Evolutionary conservation across 768 basidiomycete genomes (phyloP).

Genomic region (Tricholoma sp.): DNA sequence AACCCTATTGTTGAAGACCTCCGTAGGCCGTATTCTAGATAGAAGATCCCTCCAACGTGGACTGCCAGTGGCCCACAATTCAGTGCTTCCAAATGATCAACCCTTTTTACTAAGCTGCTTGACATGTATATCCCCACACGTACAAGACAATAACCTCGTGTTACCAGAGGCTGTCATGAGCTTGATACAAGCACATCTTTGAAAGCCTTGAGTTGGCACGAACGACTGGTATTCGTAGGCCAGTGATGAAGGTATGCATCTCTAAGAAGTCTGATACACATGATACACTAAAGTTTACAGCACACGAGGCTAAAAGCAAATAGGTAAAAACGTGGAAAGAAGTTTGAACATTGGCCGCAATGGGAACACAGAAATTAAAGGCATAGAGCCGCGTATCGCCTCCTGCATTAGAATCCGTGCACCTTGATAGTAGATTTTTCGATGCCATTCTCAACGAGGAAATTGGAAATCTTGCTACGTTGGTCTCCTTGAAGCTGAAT

Average conservation of each 20-base stretch:
- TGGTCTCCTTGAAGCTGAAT: conserved; percentile 99
- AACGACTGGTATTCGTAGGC: too few relatives aligned
- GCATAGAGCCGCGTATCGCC: not conserved
- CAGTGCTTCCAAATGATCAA: too few relatives aligned
- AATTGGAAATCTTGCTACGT: conserved; percentile 81
- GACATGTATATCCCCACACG: too few relatives aligned
- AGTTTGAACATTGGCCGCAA: not conserved
- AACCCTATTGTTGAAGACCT: not conserved
- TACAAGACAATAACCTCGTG: too few relatives aligned
- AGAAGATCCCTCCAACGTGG: too few relatives aligned
- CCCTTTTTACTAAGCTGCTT: too few relatives aligned
- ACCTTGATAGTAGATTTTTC: conserved; percentile 76
- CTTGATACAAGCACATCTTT: too few relatives aligned
- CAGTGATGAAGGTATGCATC: not conserved
- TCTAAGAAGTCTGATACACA: not conserved
- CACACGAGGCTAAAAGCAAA: conserved; percentile 8
- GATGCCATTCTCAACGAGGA: conserved; percentile 82
- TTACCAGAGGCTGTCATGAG: too few relatives aligned
- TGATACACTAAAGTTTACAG: conserved; percentile 8
- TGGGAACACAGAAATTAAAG: conserved; percentile 6
- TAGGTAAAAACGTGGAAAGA: not conserved
- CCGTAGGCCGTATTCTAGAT: too few relatives aligned
- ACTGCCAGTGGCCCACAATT: too few relatives aligned
- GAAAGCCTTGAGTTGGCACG: too few relatives aligned
- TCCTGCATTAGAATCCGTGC: conserved; percentile 68